Percentiles rank a stretch among this genome's conserved stretches.
Evolutionary conservation across 1,284 basidiomycete species (phyloP).

Genomic region (Cryptococcus sp.): DNA sequence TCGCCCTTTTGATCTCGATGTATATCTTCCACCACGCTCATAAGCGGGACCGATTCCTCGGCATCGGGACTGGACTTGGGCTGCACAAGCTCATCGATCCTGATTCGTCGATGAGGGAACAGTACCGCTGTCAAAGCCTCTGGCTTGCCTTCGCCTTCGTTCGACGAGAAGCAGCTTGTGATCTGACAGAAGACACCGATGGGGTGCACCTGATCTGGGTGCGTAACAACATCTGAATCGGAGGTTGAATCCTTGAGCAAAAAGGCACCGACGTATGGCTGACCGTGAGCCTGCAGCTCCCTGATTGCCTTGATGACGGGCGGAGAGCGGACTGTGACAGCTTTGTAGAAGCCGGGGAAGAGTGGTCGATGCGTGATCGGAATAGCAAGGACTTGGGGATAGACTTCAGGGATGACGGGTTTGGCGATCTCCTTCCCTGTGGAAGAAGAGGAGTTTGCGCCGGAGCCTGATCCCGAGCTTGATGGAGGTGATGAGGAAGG

Average conservation of each 20-base stretch:
- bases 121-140: conserved; percentile 91
- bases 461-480: conserved; percentile 14
- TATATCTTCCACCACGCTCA: conserved; percentile 29
- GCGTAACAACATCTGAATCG: conserved; percentile 91
- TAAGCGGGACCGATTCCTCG: conserved; percentile 17
- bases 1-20: conserved; percentile 33
- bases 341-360: conserved; percentile 98
- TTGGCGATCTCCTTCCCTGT: conserved; percentile 58
- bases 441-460: conserved; percentile 14
- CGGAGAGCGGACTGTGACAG: conserved; percentile 87
- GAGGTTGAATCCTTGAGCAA: conserved; percentile 91
- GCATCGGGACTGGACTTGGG: conserved; percentile 22
- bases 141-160: conserved; percentile 51
- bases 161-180: conserved; percentile 84
- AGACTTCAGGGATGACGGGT: conserved; percentile 79
- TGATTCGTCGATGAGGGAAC: conserved; percentile 91
- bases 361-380: conserved; percentile 94
- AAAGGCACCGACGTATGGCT: conserved; percentile 97
- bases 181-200: conserved; percentile 98
- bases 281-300: conserved; percentile 94
- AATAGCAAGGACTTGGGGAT: conserved; percentile 92
- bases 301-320: conserved; percentile 92
- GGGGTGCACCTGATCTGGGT: conserved; percentile 82
- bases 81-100: conserved; percentile 74
- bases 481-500: conserved; percentile 14